A percentile compares a stretch with the other conserved stretches of the same genome.
Conservation (phyloP, 768 basidiomycete species). For the Russula brevipes region DNA sequence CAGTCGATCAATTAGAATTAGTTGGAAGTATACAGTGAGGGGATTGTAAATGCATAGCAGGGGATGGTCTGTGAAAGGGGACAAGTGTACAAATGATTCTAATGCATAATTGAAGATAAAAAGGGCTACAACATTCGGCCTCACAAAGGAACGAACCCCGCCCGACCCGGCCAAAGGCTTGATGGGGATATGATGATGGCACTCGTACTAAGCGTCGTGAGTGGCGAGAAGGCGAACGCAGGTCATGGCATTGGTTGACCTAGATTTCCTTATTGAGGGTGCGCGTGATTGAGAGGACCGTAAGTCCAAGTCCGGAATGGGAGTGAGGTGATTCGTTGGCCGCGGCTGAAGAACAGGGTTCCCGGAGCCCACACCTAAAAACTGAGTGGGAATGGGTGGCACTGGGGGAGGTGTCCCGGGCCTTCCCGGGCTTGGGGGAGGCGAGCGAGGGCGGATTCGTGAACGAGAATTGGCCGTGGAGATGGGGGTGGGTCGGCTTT, state of each 20-base stretch:
- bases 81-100: conserved; percentile 13
- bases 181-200: background rate
- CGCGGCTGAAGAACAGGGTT: conserved; percentile 16
- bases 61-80: conserved; percentile 4
- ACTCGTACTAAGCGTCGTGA: conserved; percentile 33
- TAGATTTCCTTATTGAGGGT: conserved; percentile 22
- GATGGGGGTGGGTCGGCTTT: conserved; percentile 24
- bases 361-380: conserved; percentile 10
- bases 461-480: conserved; percentile 35
- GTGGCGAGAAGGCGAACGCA: conserved; percentile 48
- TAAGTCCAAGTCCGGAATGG: conserved; percentile 29
- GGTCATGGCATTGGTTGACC: conserved; percentile 39
- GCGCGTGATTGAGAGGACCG: conserved; percentile 9
- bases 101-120: conserved; percentile 14
- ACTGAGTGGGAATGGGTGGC: conserved; percentile 24
- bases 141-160: background rate
- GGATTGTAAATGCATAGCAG: conserved; percentile 11
- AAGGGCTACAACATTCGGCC: conserved; percentile 8
- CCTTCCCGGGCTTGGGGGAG: conserved; percentile 25
- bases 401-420: conserved; percentile 23
- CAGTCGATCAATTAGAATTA: conserved; percentile 14
- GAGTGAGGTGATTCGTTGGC: conserved; percentile 26
- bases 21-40: conserved; percentile 14
- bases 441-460: conserved; percentile 40
- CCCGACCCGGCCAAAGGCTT: background rate